Base-by-base conservation (phyloP, 345 rosid genomes). In the Mercurialis annua region DNA sequence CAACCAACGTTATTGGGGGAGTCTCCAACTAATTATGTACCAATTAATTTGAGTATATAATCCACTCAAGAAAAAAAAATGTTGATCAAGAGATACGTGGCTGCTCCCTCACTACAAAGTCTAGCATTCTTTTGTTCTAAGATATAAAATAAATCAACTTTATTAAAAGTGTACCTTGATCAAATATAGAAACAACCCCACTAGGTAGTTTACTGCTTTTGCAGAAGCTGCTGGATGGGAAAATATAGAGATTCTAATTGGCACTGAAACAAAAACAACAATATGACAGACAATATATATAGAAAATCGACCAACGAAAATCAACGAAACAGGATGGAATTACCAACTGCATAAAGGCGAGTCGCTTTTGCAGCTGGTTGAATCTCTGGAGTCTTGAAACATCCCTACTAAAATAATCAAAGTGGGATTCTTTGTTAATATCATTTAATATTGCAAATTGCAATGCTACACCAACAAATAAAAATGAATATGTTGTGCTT, bases 371-470 rank as follows among this genome's bases (percentile, higher is more conserved):
- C 65, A 8, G 71, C 65, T 12, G 16, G 29, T 26, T 26, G 10
- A 54, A 18, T 54, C 34, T 49, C 10, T 23, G 54, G 53, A 29
- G 64, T 49, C 10, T 23, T 60, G 53, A 29, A 60, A 40, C 46
- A 66, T 21, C 18, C 18, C 60, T 56, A 50, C 59, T 50, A 68
- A 53, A 67, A 60, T 53, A 50, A 62, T 42, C 72, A 46, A 78
- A 78, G 80, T 80, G 80, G 80, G 70, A 56, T 64, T 63, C 60
- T 23, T 59, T 58, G 66, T 43, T 73, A 59, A 62, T 53, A 31
- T 76, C 40, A 54, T 30, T 34, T 54, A 23, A 9, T 59, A n/a
- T 70, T 55, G 52, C 56, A 55, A 34, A 34, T 34, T 34, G 4
- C n/a, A n/a, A n/a, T n/a, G n/a, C n/a, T n/a, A n/a, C n/a, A n/a